phyloP scores from a whole-genome alignment of 2,329 filamentous ascomycete species.

The Pezicula neosporulosa region DNA sequence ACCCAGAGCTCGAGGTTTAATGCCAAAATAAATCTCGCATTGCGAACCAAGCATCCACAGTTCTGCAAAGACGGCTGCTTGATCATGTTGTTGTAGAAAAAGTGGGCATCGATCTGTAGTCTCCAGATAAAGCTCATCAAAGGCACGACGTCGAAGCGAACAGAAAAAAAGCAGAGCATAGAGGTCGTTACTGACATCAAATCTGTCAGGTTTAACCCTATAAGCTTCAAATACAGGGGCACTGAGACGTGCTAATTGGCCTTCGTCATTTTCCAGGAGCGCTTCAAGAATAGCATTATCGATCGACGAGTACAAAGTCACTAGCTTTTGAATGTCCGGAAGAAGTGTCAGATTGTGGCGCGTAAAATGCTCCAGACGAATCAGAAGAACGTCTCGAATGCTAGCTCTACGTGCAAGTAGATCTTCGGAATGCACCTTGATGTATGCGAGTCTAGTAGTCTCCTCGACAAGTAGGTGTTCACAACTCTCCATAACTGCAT shows the following conservation, averaged over 20 bases:
- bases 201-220: neutral
- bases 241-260: neutral
- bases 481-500: slow-evolving; percentile 25
- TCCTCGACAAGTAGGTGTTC: slow-evolving; percentile 25
- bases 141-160: slow-evolving; percentile 49
- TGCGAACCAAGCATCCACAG: slow-evolving; percentile 60
- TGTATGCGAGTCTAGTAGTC: slow-evolving; percentile 22
- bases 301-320: neutral
- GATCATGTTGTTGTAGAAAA: slow-evolving; percentile 56
- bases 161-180: slow-evolving; percentile 55
- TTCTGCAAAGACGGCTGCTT: slow-evolving; percentile 61
- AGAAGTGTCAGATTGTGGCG: neutral
- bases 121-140: slow-evolving; percentile 62
- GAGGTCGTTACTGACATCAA: slow-evolving; percentile 49
- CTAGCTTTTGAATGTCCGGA: neutral
- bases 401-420: slow-evolving; percentile 13
- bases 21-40: slow-evolving; percentile 60
- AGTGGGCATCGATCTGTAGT: slow-evolving; percentile 59
- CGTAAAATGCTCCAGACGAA: neutral
- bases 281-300: neutral
- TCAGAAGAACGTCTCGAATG: neutral
- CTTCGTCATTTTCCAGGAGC: neutral
- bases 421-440: slow-evolving; percentile 22
- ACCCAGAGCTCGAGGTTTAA: slow-evolving; percentile 45
- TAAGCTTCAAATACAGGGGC: neutral